Conservation (phyloP, 2,329 filamentous ascomycete genomes). For the Neopestalotiopsis clavispora region DNA sequence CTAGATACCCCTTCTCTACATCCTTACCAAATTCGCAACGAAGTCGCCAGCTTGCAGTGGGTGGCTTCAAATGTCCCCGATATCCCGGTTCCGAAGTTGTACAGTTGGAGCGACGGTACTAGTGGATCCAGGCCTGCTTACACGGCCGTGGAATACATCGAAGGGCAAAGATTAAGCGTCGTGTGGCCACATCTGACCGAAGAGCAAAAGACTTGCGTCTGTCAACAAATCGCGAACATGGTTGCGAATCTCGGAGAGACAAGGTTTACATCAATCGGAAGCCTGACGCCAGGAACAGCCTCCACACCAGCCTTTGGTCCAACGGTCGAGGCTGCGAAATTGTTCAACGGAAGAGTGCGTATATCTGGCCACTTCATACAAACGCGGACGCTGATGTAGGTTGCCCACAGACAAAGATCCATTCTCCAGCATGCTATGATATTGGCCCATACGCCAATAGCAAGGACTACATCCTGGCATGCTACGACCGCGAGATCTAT, state of each 20-base stretch:
- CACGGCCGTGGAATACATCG: conserved; percentile 19
- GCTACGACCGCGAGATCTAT: conserved; percentile 21
- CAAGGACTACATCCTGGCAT: conserved; percentile 21
- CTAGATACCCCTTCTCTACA: neutral
- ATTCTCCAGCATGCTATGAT: conserved; percentile 18
- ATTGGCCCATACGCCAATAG: conserved; percentile 20
- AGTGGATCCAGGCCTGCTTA: conserved; percentile 5
- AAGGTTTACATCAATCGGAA: conserved; percentile 18
- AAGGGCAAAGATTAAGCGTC: conserved; percentile 5
- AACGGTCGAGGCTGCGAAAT: conserved; percentile 20
- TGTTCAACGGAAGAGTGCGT: conserved; percentile 18
- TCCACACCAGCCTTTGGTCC: conserved; percentile 10
- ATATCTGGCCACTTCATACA: neutral
- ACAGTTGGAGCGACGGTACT: conserved; percentile 16
- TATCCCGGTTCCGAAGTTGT: conserved; percentile 19
- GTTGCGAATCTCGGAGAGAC: conserved; percentile 17
- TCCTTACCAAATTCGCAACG: conserved; percentile 19
- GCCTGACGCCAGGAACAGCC: conserved; percentile 9
- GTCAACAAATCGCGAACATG: conserved; percentile 15
- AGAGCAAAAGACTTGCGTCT: conserved; percentile 11
- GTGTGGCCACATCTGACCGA: conserved; percentile 19
- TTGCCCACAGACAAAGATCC: conserved; percentile 14
- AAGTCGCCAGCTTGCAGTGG: conserved; percentile 20
- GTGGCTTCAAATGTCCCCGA: conserved; percentile 19
- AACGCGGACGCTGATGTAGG: neutral